A percentile compares a stretch with the other conserved stretches of the same genome.
phyloP scores from a whole-genome alignment of 2,329 filamentous ascomycete species.

The Aspergillus sojae region DNA sequence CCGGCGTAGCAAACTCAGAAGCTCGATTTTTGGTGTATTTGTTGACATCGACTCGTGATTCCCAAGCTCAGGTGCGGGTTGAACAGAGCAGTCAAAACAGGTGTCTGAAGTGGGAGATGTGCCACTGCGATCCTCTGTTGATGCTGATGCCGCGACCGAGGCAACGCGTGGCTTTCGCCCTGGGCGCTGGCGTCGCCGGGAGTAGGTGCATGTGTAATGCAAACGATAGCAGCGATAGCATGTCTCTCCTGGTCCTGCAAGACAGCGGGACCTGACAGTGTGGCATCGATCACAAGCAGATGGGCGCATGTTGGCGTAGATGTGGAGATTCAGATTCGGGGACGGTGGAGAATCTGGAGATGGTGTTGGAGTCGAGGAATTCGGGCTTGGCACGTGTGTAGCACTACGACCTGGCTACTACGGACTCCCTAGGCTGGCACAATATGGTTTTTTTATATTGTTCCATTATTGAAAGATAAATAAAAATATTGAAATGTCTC shows the following conservation, averaged over 20 bases:
- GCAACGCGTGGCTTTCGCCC: background rate
- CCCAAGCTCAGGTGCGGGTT: background rate
- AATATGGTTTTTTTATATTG: too few relatives aligned
- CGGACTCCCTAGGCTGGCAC: too few relatives aligned
- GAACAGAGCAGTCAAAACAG: background rate
- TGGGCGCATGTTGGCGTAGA: background rate
- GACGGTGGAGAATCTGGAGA: too few relatives aligned
- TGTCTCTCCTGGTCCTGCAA: background rate
- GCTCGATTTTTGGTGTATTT: background rate
- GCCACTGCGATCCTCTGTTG: background rate
- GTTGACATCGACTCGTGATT: background rate
- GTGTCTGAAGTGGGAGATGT: background rate
- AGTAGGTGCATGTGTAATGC: background rate
- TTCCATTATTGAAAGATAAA: too few relatives aligned
- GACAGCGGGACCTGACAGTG: background rate
- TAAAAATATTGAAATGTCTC: too few relatives aligned
- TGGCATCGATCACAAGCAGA: constrained; percentile 7
- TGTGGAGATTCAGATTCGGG: background rate
- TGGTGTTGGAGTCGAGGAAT: too few relatives aligned
- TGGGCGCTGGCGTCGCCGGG: background rate
- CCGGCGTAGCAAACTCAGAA: background rate
- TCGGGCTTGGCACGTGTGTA: too few relatives aligned
- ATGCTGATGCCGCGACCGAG: background rate
- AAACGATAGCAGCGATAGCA: constrained; percentile 8
- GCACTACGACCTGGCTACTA: too few relatives aligned